Base-by-base conservation (phyloP, 257 asterid genomes). In the Penstemon barbatus region DNA sequence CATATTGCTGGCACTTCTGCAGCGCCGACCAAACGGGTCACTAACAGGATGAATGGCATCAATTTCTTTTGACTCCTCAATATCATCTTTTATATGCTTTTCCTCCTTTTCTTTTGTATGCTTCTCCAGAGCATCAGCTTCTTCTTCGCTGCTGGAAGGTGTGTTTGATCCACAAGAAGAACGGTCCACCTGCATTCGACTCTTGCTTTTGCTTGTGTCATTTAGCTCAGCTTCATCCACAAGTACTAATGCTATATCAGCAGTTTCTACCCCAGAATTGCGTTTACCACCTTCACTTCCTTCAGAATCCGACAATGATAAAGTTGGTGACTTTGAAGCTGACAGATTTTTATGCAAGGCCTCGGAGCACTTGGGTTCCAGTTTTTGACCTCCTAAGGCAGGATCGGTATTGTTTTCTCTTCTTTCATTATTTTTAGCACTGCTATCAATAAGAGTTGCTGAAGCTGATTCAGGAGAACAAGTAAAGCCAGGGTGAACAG, bases 161-260 rank as follows among this genome's bases (percentile, higher is more conserved):
- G 98, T 88, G 76, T 93, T 93, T n/a, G 99, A 93, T 75, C 99
- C 99, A 78, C 99, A 93, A 7, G 99, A 93, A 69, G 99, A 93
- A 67, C 99, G 96, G 78, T 88, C 99, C 40, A 83, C 86, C 80
- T 55, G 88, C 79, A 84, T 90, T 82, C 87, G 76, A 71, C 75
- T 79, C 77, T 84, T 85, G 65, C 77, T 58, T 76, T 81, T 82
- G 86, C 78, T 82, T 54, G 81, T 74, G 55, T 86, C 95, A 45
- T 71, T 65, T 53, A 62, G 73, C 66, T 75, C 87, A 44, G 80
- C 52, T 56, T 67, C 74, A 62, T 63, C 75, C 61, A 71, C 81
- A 75, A 60, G 71, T 69, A 77, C 33, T 25, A 25, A 77, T 62
- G 73, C 82, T 55, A 72, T 70, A 69, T 74, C 89, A 65, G 72